Percentiles rank a stretch among this genome's conserved stretches.
phyloP scores from a whole-genome alignment of 495 filamentous ascomycete genomes.

The Antarctomyces pellizariae region DNA sequence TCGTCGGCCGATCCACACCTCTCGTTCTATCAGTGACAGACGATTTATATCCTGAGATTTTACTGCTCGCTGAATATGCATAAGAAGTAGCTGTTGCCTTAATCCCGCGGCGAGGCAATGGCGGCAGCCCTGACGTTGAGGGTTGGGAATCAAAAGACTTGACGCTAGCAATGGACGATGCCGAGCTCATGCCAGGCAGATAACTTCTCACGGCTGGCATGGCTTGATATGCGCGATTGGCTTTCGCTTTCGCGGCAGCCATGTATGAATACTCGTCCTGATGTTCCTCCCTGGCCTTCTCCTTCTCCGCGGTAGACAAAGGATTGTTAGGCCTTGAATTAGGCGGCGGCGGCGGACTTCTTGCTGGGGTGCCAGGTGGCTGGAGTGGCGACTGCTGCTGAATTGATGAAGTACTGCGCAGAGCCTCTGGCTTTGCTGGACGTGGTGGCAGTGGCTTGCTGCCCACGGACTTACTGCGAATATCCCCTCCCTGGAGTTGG shows the following conservation, averaged over 20 bases:
- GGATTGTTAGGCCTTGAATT: constrained; percentile 2
- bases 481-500: too few relatives aligned
- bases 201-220: constrained; percentile 18
- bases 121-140: too few relatives aligned
- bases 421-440: constrained; percentile 41
- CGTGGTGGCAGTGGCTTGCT: constrained; percentile 28
- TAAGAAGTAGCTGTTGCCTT: too few relatives aligned
- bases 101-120: too few relatives aligned
- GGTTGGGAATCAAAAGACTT: not conserved
- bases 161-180: not conserved
- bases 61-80: too few relatives aligned
- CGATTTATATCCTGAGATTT: too few relatives aligned
- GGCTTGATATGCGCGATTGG: constrained; percentile 23
- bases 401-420: constrained; percentile 22
- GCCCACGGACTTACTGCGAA: constrained; percentile 7
- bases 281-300: too few relatives aligned
- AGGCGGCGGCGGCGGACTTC: constrained; percentile 6
- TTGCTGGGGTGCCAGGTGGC: constrained; percentile 1
- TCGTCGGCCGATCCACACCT: too few relatives aligned
- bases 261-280: constrained; percentile 9
- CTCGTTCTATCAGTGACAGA: too few relatives aligned
- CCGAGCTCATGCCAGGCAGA: constrained; percentile 7
- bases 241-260: constrained; percentile 15
- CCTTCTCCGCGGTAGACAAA: not conserved
- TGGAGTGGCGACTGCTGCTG: constrained; percentile 5